Conservation (phyloP, 1,139 yeast species). For the Yamadazyma diospyri region DNA sequence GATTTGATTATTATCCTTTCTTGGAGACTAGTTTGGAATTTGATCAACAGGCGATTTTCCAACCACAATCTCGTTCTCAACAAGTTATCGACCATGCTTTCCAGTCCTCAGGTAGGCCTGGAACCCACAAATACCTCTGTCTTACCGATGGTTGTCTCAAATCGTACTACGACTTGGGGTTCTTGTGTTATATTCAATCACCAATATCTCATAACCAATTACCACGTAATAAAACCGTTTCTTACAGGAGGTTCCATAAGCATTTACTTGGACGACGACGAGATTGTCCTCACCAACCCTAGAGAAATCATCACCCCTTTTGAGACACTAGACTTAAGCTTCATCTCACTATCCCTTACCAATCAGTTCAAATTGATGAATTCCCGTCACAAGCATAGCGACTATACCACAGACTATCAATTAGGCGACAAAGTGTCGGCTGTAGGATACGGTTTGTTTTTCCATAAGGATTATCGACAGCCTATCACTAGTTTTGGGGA, state of each 20-base stretch:
- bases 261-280: conserved; percentile 9
- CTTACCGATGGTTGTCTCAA: conserved; percentile 16
- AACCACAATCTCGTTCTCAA: conserved; percentile 4
- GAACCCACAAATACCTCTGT: conserved; percentile 15
- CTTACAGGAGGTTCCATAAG: conserved; percentile 7
- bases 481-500: conserved; percentile 50
- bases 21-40: conserved; percentile 33
- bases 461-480: conserved; percentile 16
- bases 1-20: conserved; percentile 49
- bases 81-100: neutral
- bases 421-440: conserved; percentile 42
- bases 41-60: conserved; percentile 7
- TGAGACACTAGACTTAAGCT: conserved; percentile 34
- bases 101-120: neutral
- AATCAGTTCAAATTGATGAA: conserved; percentile 12
- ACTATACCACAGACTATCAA: conserved; percentile 11
- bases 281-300: conserved; percentile 9
- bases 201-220: conserved; percentile 31
- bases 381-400: conserved; percentile 10
- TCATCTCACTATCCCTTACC: conserved; percentile 22
- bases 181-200: conserved; percentile 28
- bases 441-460: conserved; percentile 58
- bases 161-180: conserved; percentile 29
- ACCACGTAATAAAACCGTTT: conserved; percentile 32
- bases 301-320: conserved; percentile 23